Base-by-base conservation (phyloP, 2,329 filamentous ascomycete genomes). In the Calycina herbarum region DNA sequence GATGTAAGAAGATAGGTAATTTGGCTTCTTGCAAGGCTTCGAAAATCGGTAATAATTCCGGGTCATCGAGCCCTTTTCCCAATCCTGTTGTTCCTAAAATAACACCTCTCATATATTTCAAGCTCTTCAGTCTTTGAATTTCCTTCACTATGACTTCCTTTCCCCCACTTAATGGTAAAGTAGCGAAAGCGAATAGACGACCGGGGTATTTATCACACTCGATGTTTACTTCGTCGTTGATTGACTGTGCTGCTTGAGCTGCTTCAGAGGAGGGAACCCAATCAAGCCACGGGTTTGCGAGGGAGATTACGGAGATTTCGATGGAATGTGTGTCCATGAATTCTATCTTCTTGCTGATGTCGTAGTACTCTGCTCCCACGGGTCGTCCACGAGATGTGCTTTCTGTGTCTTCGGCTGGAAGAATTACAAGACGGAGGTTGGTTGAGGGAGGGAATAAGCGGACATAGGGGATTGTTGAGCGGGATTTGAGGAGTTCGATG, bases 251-350 rank as follows among this genome's bases (percentile, higher is more conserved):
- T 59, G 89, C 87, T 35, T 78, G 76, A 1, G 84, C 85, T 0
- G 91, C 90, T 69, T 89, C 85, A 3, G 80, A 76, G 0, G 86
- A 75, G 10, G 81, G 76, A 0, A 97, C 79, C 75, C 96, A 97
- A 78, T 97, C 94, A 1, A 97, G 84, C 94, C 94, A 97, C 0
- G 94, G 94, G 75, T 97, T 97, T 15, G 94, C 94, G 27, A 97
- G 86, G 0, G 92, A 95, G 68, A 97, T 87, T 61, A 97, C 91
- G 0, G 91, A 95, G 69, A 90, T 87, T 77, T 90, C 85, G 76
- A 97, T 97, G 62, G 81, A 81, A 79, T 97, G 94, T 17, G 83
- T 85, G 76, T 93, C 84, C 94, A 97, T 97, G 79, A 97, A 97
- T 59, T 86, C 83, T 15, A 97, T 83, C 75, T 97, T 97, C 72